phyloP scores from a whole-genome alignment of 768 basidiomycete species.

The Leucosporidium creatinivorum region DNA sequence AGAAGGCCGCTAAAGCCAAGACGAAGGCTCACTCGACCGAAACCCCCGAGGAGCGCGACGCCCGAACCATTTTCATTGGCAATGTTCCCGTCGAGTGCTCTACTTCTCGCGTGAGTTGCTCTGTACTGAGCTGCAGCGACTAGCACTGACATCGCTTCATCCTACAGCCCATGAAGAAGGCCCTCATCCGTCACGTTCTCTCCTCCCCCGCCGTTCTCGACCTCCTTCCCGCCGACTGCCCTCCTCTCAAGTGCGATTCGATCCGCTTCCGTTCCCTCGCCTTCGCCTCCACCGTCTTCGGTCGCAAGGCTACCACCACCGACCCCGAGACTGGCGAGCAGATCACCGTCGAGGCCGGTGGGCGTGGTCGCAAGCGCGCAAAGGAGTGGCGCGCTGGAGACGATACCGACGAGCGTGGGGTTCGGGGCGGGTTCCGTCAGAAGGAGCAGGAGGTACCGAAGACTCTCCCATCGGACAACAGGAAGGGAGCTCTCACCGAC shows the following conservation, averaged over 20 bases:
- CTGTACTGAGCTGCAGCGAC: not conserved
- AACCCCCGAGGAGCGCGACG: constrained; percentile 62
- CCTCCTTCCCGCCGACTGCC: constrained; percentile 23
- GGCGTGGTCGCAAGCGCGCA: constrained; percentile 42
- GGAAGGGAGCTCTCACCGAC: constrained; percentile 61
- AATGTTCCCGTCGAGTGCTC: constrained; percentile 73
- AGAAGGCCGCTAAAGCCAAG: constrained; percentile 34
- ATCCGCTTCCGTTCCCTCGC: constrained; percentile 88
- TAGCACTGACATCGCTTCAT: too few relatives aligned
- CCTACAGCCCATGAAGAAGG: constrained; percentile 63
- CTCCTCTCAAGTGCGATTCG: constrained; percentile 72
- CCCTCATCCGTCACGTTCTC: constrained; percentile 68
- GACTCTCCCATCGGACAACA: not conserved
- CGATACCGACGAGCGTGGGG: constrained; percentile 24
- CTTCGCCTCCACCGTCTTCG: constrained; percentile 67
- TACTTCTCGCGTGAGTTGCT: constrained; percentile 58
- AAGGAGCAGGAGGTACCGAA: constrained; percentile 16
- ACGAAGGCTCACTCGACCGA: constrained; percentile 45
- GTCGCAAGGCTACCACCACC: constrained; percentile 40
- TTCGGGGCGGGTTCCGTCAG: constrained; percentile 21
- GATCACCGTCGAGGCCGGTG: constrained; percentile 48
- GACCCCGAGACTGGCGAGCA: constrained; percentile 42
- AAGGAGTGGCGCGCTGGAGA: constrained; percentile 45
- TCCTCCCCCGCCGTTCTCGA: constrained; percentile 52
- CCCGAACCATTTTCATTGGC: constrained; percentile 83